A percentile compares a stretch with the other conserved stretches of the same genome.
These are phyloP conservation scores for Boletus huronensis DNA, from an alignment of 768 basidiomycete genomes.

Conservation along the genomic window DNA sequence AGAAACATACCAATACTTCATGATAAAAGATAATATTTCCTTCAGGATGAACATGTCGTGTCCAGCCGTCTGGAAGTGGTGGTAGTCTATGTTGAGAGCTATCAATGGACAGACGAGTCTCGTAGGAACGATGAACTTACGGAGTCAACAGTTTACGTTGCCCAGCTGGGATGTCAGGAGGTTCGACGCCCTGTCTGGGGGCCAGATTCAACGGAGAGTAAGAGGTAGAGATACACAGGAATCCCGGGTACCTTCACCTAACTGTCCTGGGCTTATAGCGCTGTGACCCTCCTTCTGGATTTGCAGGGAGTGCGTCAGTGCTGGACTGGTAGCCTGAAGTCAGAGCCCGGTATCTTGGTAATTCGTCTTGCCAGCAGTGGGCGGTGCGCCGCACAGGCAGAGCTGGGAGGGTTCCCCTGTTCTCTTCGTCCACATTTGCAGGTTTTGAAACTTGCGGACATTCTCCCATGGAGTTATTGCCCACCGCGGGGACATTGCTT, in stretches of 20 bases:
- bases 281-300: slow-evolving; percentile 8
- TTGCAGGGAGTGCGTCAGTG: neutral
- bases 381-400: neutral
- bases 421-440: neutral
- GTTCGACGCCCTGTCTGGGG: neutral
- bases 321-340: neutral
- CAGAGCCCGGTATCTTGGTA: neutral
- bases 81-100: neutral
- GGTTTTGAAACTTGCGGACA: neutral
- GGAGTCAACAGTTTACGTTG: slow-evolving; percentile 1
- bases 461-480: neutral
- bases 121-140: neutral
- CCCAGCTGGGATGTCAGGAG: slow-evolving; percentile 1
- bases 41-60: slow-evolving; percentile 13
- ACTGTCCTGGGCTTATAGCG: slow-evolving; percentile 3
- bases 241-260: neutral
- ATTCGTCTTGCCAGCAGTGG: neutral
- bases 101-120: neutral
- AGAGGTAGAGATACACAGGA: neutral
- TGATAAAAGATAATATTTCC: slow-evolving; percentile 13
- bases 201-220: neutral
- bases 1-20: slow-evolving; percentile 3
- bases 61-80: neutral
- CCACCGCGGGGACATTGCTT: neutral
- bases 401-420: neutral